phyloP scores from a whole-genome alignment of 768 basidiomycete genomes.

The Termitomyces sp. region DNA sequence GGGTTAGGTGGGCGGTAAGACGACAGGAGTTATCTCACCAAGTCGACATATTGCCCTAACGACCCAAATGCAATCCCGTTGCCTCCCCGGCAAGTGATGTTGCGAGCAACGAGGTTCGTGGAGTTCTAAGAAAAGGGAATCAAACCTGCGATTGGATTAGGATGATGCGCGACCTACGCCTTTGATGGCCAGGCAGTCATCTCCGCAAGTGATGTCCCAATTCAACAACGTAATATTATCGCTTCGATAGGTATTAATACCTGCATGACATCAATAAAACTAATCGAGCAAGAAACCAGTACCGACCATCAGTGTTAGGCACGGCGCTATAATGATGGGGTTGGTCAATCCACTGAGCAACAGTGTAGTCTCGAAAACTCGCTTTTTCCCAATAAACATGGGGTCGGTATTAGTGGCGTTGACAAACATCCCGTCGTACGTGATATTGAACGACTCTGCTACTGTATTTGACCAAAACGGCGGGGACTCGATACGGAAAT shows the following conservation, averaged over 20 bases:
- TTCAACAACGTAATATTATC: constrained; percentile 44
- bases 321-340: constrained; percentile 35
- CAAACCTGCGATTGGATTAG: not conserved
- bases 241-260: constrained; percentile 54
- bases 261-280: constrained; percentile 19
- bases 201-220: constrained; percentile 62
- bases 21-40: constrained; percentile 29
- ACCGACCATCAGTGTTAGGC: constrained; percentile 56
- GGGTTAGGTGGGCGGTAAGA: not conserved
- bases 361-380: constrained; percentile 8
- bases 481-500: constrained; percentile 50
- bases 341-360: not conserved
- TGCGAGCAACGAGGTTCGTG: constrained; percentile 44
- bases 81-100: constrained; percentile 54
- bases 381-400: constrained; percentile 48
- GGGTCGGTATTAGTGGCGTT: constrained; percentile 57
- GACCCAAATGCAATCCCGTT: constrained; percentile 62
- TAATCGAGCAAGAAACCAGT: not conserved
- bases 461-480: constrained; percentile 63
- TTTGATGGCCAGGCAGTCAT: constrained; percentile 64
- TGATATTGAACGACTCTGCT: constrained; percentile 43
- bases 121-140: constrained; percentile 35
- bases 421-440: constrained; percentile 55
- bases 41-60: constrained; percentile 51
- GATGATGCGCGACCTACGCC: constrained; percentile 31